phyloP scores from a whole-genome alignment of 306 rosid genomes.

The Alnus rubra region DNA sequence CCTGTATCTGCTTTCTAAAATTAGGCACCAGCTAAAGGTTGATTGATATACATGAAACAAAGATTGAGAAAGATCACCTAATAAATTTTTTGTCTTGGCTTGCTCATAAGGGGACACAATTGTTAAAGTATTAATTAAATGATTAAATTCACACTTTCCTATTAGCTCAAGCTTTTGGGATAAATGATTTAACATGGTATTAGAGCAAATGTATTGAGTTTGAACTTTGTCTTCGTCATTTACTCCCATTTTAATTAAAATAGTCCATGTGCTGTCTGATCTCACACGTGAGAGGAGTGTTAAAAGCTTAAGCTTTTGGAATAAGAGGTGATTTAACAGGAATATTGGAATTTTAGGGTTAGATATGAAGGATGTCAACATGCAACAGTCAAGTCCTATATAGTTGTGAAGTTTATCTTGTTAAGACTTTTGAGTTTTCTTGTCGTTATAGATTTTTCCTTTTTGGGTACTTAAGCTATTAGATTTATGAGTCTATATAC shows the following conservation, averaged over 20 bases:
- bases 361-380: not conserved
- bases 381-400: not conserved
- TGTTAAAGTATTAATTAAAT: no score
- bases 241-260: no score
- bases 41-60: not conserved
- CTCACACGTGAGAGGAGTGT: no score
- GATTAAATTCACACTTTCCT: no score
- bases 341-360: not conserved
- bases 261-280: no score
- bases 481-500: not conserved
- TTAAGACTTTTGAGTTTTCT: not conserved
- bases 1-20: conserved; percentile 12
- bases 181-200: no score
- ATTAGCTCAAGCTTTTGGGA: no score
- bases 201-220: no score
- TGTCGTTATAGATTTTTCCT: not conserved
- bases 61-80: not conserved
- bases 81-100: not conserved
- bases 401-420: not conserved
- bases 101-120: not conserved
- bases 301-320: no score
- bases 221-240: no score
- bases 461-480: not conserved
- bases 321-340: no score
- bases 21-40: not conserved